Conservation (phyloP, 2,329 filamentous ascomycete species). For the Cladophialophora exuberans region DNA sequence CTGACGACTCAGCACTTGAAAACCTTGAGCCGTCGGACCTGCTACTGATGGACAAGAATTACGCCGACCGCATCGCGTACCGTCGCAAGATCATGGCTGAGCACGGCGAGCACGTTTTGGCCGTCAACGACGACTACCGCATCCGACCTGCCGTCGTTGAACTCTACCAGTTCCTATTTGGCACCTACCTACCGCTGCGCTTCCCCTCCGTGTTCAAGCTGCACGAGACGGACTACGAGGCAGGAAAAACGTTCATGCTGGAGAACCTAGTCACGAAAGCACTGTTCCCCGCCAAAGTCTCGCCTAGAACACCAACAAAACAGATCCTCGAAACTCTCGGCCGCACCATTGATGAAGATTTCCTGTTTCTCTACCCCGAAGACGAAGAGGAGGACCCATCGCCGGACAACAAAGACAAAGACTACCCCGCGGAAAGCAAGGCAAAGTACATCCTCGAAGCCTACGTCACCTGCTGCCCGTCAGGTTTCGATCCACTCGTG, state of each 20-base stretch:
- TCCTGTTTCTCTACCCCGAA: slow-evolving; percentile 60
- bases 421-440: slow-evolving; percentile 6
- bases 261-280: slow-evolving; percentile 53
- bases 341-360: slow-evolving; percentile 61
- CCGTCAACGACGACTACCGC: slow-evolving; percentile 44
- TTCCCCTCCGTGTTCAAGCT: slow-evolving; percentile 59
- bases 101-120: slow-evolving; percentile 46
- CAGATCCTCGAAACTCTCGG: slow-evolving; percentile 54
- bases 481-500: slow-evolving; percentile 59
- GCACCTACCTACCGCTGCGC: slow-evolving; percentile 59
- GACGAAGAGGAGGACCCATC: slow-evolving; percentile 32
- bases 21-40: slow-evolving; percentile 58
- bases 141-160: slow-evolving; percentile 56
- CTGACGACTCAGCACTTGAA: slow-evolving; percentile 52
- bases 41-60: slow-evolving; percentile 63
- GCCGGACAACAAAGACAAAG: slow-evolving; percentile 7
- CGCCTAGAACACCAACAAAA: slow-evolving; percentile 37
- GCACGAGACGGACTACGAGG: slow-evolving; percentile 36
- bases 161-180: slow-evolving; percentile 59
- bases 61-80: slow-evolving; percentile 54
- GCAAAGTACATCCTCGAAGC: slow-evolving; percentile 59
- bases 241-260: slow-evolving; percentile 38
- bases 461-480: slow-evolving; percentile 60
- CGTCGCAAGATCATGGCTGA: slow-evolving; percentile 53
- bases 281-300: slow-evolving; percentile 43